These are phyloP conservation scores for Claviceps cyperi DNA, from an alignment of 2,329 filamentous ascomycete species.

Conservation along the genomic window DNA sequence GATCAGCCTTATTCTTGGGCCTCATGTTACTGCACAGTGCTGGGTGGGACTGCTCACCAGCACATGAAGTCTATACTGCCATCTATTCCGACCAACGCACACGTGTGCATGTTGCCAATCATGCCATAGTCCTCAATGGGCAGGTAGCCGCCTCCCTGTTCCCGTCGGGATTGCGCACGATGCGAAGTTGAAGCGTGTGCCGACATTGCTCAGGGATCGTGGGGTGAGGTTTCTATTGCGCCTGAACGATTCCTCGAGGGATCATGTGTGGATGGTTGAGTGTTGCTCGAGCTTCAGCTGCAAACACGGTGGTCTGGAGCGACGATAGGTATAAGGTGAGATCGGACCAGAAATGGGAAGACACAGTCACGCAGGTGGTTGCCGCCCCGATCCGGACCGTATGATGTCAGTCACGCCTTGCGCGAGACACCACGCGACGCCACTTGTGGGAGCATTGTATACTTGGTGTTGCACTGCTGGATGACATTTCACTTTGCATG, in stretches of 20 bases:
- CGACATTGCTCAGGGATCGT: constrained; percentile 14
- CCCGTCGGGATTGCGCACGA: constrained; percentile 18
- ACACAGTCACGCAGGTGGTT: background rate
- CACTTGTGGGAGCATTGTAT: background rate
- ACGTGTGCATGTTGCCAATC: constrained; percentile 70
- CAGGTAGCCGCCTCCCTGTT: constrained; percentile 33
- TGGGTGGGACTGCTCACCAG: constrained; percentile 34
- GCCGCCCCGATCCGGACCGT: background rate
- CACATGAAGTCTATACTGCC: constrained; percentile 68
- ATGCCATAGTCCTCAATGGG: constrained; percentile 66
- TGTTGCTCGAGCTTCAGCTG: background rate
- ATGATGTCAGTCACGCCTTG: background rate
- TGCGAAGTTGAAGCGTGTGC: constrained; percentile 18
- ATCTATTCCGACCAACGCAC: constrained; percentile 59
- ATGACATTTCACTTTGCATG: no score
- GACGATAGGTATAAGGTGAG: background rate
- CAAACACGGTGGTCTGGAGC: background rate
- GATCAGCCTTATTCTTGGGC: background rate
- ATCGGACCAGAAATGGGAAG: background rate
- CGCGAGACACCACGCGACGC: background rate
- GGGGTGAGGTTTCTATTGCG: background rate
- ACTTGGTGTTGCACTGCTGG: background rate
- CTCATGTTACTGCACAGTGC: background rate
- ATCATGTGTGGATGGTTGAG: background rate
- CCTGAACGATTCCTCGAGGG: no score